A percentile compares a stretch with the other conserved stretches of the same genome.
phyloP scores from a whole-genome alignment of 1,284 basidiomycete species.

The Cryptococcus jaspeensis region DNA sequence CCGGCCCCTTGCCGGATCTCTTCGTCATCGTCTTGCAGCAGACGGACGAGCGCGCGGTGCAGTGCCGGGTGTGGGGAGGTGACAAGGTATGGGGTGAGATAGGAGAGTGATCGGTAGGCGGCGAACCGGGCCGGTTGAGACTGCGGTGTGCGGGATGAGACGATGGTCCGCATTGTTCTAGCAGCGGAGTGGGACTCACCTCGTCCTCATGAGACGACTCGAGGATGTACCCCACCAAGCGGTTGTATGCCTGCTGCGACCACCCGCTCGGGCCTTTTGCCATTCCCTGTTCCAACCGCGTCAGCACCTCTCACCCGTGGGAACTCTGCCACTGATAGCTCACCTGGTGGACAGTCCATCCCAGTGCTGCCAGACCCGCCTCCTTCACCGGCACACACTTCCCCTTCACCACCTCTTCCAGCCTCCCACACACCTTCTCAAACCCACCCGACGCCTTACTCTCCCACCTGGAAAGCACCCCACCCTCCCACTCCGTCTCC shows the following conservation, averaged over 20 bases:
- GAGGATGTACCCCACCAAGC: slow-evolving; percentile 1
- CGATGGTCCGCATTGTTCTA: not conserved
- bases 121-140: slow-evolving; percentile 33
- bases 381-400: slow-evolving; percentile 39
- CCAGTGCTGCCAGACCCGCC: slow-evolving; percentile 35
- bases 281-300: not conserved
- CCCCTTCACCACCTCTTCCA: not conserved
- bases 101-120: slow-evolving; percentile 22
- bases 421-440: not conserved
- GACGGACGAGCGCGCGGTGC: slow-evolving; percentile 27
- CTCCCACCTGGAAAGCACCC: not conserved
- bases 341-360: slow-evolving; percentile 22
- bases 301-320: not conserved
- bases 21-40: slow-evolving; percentile 47
- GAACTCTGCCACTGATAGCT: slow-evolving; percentile 2
- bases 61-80: slow-evolving; percentile 3
- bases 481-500: slow-evolving; percentile 9
- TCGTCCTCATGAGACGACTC: slow-evolving; percentile 20
- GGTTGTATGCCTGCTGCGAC: slow-evolving; percentile 1
- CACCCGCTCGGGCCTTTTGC: not conserved
- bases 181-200: slow-evolving; percentile 6
- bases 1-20: slow-evolving; percentile 34
- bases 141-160: slow-evolving; percentile 12
- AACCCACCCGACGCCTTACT: not conserved
- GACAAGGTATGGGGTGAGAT: slow-evolving; percentile 19